Evolutionary conservation across 805 yeast genomes (phyloP).

Genomic region (Lachancea thermotolerans): DNA sequence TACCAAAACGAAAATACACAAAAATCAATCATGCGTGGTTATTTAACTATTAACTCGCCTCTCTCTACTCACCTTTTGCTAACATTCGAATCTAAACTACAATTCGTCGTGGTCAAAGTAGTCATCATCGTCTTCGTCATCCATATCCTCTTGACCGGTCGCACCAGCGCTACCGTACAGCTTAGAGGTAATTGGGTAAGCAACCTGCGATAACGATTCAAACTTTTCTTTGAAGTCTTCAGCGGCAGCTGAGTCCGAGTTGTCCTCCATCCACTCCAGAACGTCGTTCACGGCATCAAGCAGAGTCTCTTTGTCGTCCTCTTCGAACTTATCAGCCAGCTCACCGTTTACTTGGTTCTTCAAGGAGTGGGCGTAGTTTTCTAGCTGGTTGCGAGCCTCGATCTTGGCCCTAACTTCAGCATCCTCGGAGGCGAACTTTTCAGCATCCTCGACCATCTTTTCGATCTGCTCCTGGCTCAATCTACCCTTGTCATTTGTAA

Average conservation of each 20-base stretch:
- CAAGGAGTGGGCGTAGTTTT: slow-evolving; percentile 79
- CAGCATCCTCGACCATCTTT: slow-evolving; percentile 97
- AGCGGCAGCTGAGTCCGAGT: slow-evolving; percentile 76
- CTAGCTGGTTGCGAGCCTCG: slow-evolving; percentile 81
- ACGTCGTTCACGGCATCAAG: slow-evolving; percentile 83
- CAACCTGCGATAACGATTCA: slow-evolving; percentile 70
- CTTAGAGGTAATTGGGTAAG: slow-evolving; percentile 90
- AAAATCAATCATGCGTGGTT: slow-evolving; percentile 5
- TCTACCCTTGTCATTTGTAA: slow-evolving; percentile 92
- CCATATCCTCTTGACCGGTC: slow-evolving; percentile 43
- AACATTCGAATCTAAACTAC: slow-evolving; percentile 24
- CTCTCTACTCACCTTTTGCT: background rate
- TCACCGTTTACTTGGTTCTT: slow-evolving; percentile 61
- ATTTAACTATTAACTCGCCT: background rate
- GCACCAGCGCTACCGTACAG: slow-evolving; percentile 57
- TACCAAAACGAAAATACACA: background rate
- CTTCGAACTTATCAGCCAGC: slow-evolving; percentile 73
- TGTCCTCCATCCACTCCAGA: slow-evolving; percentile 81
- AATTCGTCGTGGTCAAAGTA: slow-evolving; percentile 67
- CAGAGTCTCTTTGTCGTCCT: slow-evolving; percentile 85
- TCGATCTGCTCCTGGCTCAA: slow-evolving; percentile 90
- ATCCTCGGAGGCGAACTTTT: slow-evolving; percentile 89
- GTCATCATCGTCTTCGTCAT: slow-evolving; percentile 48
- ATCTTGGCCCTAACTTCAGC: slow-evolving; percentile 74
- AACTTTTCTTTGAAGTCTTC: slow-evolving; percentile 93